Percentiles rank a stretch among this genome's conserved stretches.
These are phyloP conservation scores for Diplocarpon rosae DNA, from an alignment of 2,329 filamentous ascomycete genomes.

Conservation along the genomic window DNA sequence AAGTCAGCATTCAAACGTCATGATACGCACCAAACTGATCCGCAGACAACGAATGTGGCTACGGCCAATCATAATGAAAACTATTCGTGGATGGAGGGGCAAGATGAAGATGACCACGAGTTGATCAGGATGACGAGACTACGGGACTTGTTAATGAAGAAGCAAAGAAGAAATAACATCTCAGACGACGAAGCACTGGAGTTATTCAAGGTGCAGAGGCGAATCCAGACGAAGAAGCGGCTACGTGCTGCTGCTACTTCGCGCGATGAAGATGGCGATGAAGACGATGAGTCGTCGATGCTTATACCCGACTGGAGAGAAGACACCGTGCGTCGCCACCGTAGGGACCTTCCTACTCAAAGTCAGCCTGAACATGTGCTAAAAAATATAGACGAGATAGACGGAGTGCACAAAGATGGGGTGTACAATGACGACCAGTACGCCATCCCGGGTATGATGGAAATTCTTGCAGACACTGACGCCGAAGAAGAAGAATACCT, in stretches of 20 bases:
- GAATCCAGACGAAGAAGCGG: constrained; percentile 3
- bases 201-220: constrained; percentile 6
- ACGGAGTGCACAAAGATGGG: not conserved
- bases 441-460: not conserved
- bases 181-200: constrained; percentile 1
- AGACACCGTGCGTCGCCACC: not conserved
- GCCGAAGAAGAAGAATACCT: not conserved
- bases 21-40: no score
- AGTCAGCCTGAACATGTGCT: not conserved
- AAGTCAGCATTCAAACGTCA: no score
- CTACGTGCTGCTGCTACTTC: constrained; percentile 1
- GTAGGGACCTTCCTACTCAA: not conserved
- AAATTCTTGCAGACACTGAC: not conserved
- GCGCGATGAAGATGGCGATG: not conserved
- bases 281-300: not conserved
- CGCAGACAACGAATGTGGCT: no score
- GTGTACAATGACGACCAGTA: not conserved
- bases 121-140: not conserved
- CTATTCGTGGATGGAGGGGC: no score
- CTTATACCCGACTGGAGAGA: not conserved
- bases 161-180: constrained; percentile 2
- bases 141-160: constrained; percentile 2
- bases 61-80: no score
- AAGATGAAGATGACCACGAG: constrained; percentile 3
- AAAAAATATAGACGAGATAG: no score